phyloP scores from a whole-genome alignment of 352 stramenopile species.

The Phytophthora vignae region DNA sequence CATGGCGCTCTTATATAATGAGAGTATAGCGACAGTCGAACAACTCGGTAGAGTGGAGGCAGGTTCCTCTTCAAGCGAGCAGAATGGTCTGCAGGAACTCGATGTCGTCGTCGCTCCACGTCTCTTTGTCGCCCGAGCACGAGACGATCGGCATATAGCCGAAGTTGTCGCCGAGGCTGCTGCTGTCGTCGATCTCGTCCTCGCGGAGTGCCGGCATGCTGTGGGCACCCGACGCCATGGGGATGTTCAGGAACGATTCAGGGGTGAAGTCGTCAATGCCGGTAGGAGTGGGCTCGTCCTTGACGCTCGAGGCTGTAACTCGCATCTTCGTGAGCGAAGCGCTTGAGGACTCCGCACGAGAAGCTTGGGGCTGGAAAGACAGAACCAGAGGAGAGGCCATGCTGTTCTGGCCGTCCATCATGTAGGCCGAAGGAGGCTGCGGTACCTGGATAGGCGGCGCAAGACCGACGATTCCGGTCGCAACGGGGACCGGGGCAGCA shows the following conservation, averaged over 20 bases:
- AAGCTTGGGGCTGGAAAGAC: slow-evolving; percentile 25
- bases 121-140: slow-evolving; percentile 55
- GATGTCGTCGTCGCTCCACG: slow-evolving; percentile 86
- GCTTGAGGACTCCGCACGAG: not conserved
- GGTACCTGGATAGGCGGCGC: slow-evolving; percentile 59
- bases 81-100: slow-evolving; percentile 81
- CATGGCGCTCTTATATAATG: slow-evolving; percentile 43
- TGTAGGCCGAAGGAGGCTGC: slow-evolving; percentile 13
- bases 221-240: slow-evolving; percentile 9
- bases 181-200: slow-evolving; percentile 36
- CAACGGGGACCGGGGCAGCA: not conserved
- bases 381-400: slow-evolving; percentile 21
- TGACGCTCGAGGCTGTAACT: not conserved
- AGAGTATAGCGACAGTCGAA: slow-evolving; percentile 38
- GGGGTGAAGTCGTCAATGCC: slow-evolving; percentile 71
- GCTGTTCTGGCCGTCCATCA: slow-evolving; percentile 18
- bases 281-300: slow-evolving; percentile 52
- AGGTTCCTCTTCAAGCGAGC: slow-evolving; percentile 47
- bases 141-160: slow-evolving; percentile 58
- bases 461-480: slow-evolving; percentile 25
- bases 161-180: slow-evolving; percentile 47
- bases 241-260: slow-evolving; percentile 60
- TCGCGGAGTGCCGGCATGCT: slow-evolving; percentile 23
- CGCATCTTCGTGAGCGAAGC: slow-evolving; percentile 1
- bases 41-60: slow-evolving; percentile 25